Conservation (phyloP, 257 asterid genomes). For the Solanum lycopersicoides region DNA sequence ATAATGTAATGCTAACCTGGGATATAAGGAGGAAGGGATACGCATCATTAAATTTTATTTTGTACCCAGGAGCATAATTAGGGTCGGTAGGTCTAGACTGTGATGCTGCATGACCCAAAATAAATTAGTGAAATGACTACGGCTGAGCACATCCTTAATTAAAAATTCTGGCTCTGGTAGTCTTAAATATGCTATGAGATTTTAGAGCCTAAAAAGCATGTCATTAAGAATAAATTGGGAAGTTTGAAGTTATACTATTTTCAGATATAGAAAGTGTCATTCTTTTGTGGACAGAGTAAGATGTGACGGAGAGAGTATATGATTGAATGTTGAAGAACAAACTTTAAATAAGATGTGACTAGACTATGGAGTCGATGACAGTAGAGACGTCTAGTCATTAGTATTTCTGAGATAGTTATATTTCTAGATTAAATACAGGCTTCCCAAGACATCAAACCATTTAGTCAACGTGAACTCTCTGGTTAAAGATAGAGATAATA, state of each 20-base stretch:
- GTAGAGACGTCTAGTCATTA: neutral
- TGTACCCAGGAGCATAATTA: constrained; percentile 30
- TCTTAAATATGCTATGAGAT: neutral
- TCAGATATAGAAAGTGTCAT: neutral
- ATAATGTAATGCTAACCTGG: constrained; percentile 21
- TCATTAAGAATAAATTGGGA: neutral
- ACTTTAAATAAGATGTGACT: neutral
- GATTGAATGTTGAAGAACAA: neutral
- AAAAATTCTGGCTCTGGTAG: neutral
- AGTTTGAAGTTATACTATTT: neutral
- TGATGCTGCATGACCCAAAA: constrained; percentile 24
- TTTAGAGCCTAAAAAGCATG: neutral
- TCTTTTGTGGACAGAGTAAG: neutral
- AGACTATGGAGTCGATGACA: neutral
- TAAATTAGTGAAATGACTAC: neutral
- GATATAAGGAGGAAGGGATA: constrained; percentile 62
- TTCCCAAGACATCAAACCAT: neutral
- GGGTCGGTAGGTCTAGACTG: constrained; percentile 36
- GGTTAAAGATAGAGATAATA: neutral
- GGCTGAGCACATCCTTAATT: neutral
- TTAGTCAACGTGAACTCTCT: neutral
- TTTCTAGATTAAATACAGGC: neutral
- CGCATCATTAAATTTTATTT: constrained; percentile 34
- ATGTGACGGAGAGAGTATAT: neutral
- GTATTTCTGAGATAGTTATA: neutral